These are phyloP conservation scores for Suillus spraguei DNA, from an alignment of 768 basidiomycete genomes.

Conservation along the genomic window DNA sequence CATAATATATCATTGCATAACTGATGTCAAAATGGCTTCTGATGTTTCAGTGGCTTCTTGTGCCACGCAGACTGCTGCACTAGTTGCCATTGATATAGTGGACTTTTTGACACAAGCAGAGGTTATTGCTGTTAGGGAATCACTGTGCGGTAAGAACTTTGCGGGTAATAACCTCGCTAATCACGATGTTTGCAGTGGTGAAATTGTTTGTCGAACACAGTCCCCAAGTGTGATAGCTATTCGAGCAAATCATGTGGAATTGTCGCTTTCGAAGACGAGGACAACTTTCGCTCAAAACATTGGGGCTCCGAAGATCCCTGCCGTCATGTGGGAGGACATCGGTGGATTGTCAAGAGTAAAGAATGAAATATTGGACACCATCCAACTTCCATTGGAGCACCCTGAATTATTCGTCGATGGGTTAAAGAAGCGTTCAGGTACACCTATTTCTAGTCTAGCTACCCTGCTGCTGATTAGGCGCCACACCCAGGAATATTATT, in stretches of 20 bases:
- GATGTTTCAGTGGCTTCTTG: constrained; percentile 78
- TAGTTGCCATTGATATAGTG: constrained; percentile 80
- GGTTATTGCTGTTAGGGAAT: constrained; percentile 42
- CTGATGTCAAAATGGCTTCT: constrained; percentile 49
- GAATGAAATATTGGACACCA: constrained; percentile 92
- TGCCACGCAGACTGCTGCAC: constrained; percentile 88
- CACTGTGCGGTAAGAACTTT: neutral
- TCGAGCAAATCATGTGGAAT: constrained; percentile 64
- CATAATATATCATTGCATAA: constrained; percentile 54
- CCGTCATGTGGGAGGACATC: constrained; percentile 96
- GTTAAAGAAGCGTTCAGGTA: constrained; percentile 94
- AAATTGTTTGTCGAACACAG: neutral
- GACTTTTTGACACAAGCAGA: constrained; percentile 66
- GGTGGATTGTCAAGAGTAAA: constrained; percentile 90
- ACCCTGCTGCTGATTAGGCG: constrained; percentile 8
- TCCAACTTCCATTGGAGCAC: constrained; percentile 88
- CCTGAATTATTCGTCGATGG: constrained; percentile 90
- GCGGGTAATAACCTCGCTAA: neutral
- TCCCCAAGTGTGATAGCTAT: neutral
- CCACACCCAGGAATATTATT: constrained; percentile 71
- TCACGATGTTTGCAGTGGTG: neutral
- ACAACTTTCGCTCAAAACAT: constrained; percentile 87
- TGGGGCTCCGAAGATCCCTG: constrained; percentile 96
- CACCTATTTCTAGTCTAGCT: constrained; percentile 2
- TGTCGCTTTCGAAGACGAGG: constrained; percentile 71